phyloP scores from a whole-genome alignment of 1,139 yeast genomes.

The Protomyces inundatus region DNA sequence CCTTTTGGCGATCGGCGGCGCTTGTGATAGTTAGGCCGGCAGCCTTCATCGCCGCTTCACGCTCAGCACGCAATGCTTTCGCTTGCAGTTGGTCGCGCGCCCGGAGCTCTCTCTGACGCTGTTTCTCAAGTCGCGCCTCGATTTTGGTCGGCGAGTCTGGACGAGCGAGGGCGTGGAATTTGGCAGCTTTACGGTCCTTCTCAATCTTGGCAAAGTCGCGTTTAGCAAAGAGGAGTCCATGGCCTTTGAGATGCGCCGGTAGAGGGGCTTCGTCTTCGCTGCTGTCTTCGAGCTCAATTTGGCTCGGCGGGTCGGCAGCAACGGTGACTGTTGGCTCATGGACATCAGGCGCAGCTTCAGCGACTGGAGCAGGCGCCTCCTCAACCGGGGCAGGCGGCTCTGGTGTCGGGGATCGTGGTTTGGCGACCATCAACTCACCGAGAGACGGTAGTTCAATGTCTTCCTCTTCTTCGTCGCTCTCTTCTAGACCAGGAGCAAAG shows the following conservation, averaged over 20 bases:
- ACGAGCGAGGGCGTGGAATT: conserved; percentile 22
- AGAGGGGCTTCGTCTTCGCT: conserved; percentile 1
- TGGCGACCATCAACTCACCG: neutral
- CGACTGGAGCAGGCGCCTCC: neutral
- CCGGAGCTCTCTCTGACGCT: conserved; percentile 27
- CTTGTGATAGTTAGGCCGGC: conserved; percentile 36
- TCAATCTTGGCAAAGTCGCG: conserved; percentile 11
- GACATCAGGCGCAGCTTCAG: neutral
- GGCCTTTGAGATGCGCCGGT: conserved; percentile 6
- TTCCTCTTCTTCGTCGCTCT: conserved; percentile 5
- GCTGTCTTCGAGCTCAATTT: conserved; percentile 9
- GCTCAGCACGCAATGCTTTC: conserved; percentile 34
- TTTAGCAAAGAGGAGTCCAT: conserved; percentile 6
- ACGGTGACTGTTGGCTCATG: neutral
- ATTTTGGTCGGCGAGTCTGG: conserved; percentile 26
- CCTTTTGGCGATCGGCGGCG: conserved; percentile 36
- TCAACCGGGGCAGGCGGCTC: neutral
- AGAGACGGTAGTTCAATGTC: conserved; percentile 6
- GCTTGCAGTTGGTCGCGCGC: conserved; percentile 38
- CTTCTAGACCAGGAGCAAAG: conserved; percentile 8
- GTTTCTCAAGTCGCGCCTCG: conserved; percentile 30
- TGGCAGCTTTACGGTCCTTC: conserved; percentile 22
- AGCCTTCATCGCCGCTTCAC: conserved; percentile 35
- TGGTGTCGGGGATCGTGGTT: neutral
- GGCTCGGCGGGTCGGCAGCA: neutral